phyloP scores from a whole-genome alignment of 352 stramenopile genomes.

The Phytophthora syringae region DNA sequence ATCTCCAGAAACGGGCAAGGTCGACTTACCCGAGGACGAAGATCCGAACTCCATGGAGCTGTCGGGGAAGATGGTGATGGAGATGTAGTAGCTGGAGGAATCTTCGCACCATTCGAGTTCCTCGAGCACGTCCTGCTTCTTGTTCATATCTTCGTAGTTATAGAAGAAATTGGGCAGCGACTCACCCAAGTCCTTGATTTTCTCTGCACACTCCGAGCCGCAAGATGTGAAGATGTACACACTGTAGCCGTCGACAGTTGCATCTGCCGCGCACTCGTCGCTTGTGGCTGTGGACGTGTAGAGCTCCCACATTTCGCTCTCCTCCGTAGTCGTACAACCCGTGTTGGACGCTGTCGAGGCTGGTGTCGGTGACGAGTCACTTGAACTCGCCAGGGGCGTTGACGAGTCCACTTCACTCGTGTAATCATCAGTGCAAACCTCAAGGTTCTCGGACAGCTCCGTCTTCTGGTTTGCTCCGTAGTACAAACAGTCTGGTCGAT shows the following conservation, averaged over 20 bases:
- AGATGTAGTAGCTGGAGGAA: constrained; percentile 13
- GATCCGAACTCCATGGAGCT: constrained; percentile 6
- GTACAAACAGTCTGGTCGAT: constrained; percentile 29
- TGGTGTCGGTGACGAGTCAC: constrained; percentile 2
- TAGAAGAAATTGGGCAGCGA: constrained; percentile 45
- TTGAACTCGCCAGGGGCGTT: constrained; percentile 9
- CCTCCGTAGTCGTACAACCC: constrained; percentile 23
- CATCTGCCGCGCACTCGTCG: constrained; percentile 33
- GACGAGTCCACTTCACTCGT: constrained; percentile 5
- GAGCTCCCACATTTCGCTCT: constrained; percentile 23
- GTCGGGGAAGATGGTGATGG: constrained; percentile 13
- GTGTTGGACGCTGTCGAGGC: constrained; percentile 23
- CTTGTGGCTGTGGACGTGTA: constrained; percentile 31
- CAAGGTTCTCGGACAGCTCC: constrained; percentile 19
- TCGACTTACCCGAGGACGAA: constrained; percentile 3
- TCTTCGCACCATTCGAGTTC: constrained; percentile 18
- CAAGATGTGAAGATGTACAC: constrained; percentile 43
- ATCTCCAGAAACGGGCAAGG: background rate
- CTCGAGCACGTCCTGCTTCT: constrained; percentile 35
- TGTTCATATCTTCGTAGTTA: constrained; percentile 40
- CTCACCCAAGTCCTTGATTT: constrained; percentile 26
- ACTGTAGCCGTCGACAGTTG: constrained; percentile 26
- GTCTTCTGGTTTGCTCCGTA: constrained; percentile 29
- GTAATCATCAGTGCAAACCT: constrained; percentile 15
- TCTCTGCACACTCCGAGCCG: constrained; percentile 30